Evolutionary conservation across 371 early-diverging fungal species (phyloP), one percentile per base, ranked within the genome.

Genomic region (Fennellomyces sp.): DNA sequence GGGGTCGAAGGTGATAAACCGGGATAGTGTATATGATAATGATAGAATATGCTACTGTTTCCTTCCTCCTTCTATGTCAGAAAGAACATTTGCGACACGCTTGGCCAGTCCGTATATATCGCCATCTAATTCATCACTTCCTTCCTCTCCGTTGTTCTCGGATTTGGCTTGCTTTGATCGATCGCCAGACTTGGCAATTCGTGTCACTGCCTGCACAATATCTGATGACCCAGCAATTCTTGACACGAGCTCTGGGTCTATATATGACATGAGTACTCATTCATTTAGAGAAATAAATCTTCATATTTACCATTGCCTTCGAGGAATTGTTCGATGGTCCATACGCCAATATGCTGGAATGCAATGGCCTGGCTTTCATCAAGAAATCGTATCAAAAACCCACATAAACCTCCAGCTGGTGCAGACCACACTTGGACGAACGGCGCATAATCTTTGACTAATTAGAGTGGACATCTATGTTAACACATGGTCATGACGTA

Each of bases 311-410:
- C 82, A 51, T 68, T 76, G 10, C 85, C 86, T 57, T 93, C 92
- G 57, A 91, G 65, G 65, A 93, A 89, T 72, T 93, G 92, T 29
- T 92, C 87, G 59, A 94, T 83, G 13, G 94, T 93, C 95, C 95
- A 94, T n/a, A 94, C 84, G 6, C 91, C 92, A 65, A 94, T 91
- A 61, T 92, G 93, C 61, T 90, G 90, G 64, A 91, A 91, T 17
- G 90, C 87, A 56, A 84, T 71, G 55, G 90, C 93, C 42, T 80
- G 78, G 26, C 80, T 78, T 51, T 88, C 87, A 19, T 76, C 78
- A 28, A 93, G 68, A 70, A 94, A 94, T 31, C 79, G 76, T 11
- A 82, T 76, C 53, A 94, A 66, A 48, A 94, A 94, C 25, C 83
- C 84, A 47, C 88, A 78, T 30, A 94, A 72, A 0, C 91, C 92